Percentiles rank a stretch among this genome's conserved stretches.
These are phyloP conservation scores for Ilex asprella DNA, from an alignment of 257 asterid species.

Conservation along the genomic window DNA sequence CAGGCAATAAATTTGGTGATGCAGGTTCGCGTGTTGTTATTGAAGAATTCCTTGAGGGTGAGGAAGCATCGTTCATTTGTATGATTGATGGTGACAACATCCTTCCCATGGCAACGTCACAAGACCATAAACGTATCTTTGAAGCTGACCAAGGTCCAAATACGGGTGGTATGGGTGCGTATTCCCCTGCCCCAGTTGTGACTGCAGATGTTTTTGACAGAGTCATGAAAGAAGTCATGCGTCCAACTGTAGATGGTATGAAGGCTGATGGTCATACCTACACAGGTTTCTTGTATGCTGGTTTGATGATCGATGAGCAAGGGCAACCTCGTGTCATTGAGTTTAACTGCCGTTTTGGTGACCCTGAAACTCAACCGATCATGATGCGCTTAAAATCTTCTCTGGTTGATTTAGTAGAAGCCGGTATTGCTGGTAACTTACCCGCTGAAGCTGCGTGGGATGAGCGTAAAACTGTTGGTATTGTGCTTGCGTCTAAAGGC, in stretches of 20 bases:
- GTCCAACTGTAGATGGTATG: not conserved
- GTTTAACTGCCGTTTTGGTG: not conserved
- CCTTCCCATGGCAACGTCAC: not conserved
- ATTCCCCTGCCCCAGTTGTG: not conserved
- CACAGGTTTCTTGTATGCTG: not conserved
- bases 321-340: not conserved
- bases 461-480: too few relatives aligned
- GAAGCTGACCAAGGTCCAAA: not conserved
- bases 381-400: not conserved
- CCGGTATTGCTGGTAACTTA: too few relatives aligned
- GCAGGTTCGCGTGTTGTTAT: too few relatives aligned
- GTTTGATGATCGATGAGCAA: not conserved
- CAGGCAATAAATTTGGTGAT: too few relatives aligned
- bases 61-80: not conserved
- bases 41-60: not conserved
- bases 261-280: not conserved
- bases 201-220: not conserved
- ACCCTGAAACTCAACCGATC: not conserved
- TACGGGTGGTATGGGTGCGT: constrained; percentile 1
- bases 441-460: too few relatives aligned
- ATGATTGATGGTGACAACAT: not conserved
- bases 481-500: too few relatives aligned
- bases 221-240: not conserved
- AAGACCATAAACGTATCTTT: not conserved
- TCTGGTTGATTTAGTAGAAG: too few relatives aligned